Conservation (phyloP, 2,329 filamentous ascomycete genomes). For the Magnaporthiopsis rhizophila region DNA sequence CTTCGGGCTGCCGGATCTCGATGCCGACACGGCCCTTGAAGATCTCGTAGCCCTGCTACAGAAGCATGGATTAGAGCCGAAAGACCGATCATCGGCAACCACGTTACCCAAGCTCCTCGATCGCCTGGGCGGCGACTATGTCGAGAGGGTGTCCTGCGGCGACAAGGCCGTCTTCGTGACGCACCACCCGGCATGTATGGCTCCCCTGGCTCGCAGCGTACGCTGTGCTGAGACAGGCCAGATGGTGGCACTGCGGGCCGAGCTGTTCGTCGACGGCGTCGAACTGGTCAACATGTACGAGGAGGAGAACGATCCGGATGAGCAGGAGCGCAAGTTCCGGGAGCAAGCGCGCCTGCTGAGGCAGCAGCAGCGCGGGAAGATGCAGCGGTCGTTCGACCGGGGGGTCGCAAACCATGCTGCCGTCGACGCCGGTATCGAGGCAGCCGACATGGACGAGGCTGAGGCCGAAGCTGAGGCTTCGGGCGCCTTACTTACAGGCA, state of each 20-base stretch:
- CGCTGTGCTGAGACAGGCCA: conserved; percentile 60
- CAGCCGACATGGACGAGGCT: conserved; percentile 25
- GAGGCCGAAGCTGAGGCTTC: conserved; percentile 37
- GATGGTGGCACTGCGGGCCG: conserved; percentile 69
- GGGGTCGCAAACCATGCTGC: conserved; percentile 38
- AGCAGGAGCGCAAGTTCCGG: conserved; percentile 76
- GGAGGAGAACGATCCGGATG: conserved; percentile 89
- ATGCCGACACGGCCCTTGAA: conserved; percentile 43
- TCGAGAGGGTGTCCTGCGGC: conserved; percentile 64
- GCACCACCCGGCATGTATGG: conserved; percentile 83
- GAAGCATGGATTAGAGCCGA: conserved; percentile 42
- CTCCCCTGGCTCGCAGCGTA: conserved; percentile 85
- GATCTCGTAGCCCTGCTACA: conserved; percentile 41
- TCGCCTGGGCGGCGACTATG: conserved; percentile 63
- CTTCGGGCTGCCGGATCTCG: conserved; percentile 57
- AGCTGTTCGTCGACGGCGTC: conserved; percentile 74
- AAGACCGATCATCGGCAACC: conserved; percentile 40
- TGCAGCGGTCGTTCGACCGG: conserved; percentile 17
- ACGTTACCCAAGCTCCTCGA: conserved; percentile 69
- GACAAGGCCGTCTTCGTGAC: conserved; percentile 68
- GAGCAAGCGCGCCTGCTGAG: conserved; percentile 32
- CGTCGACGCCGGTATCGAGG: conserved; percentile 21
- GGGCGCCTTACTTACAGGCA: conserved; percentile 26
- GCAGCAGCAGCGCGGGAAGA: conserved; percentile 12
- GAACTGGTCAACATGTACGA: conserved; percentile 97